These are phyloP conservation scores for Vicia faba DNA, from an alignment of 306 rosid genomes.

Conservation along the genomic window DNA sequence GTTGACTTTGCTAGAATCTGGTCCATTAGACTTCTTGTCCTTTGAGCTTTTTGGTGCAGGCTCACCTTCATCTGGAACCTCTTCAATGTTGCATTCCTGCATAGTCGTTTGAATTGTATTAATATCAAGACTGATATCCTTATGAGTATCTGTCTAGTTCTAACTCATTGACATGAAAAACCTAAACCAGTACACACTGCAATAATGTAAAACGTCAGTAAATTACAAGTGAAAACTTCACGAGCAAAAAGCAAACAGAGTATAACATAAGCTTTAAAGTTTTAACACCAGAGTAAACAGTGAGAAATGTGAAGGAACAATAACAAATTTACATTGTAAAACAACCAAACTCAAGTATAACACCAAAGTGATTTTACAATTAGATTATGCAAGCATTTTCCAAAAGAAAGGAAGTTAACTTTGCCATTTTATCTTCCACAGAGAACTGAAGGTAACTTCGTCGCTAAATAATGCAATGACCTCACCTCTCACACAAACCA, in stretches of 20 bases:
- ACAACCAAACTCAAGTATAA: constrained; percentile 12
- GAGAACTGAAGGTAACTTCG: too few relatives aligned
- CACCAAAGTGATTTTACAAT: constrained; percentile 1
- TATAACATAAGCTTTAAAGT: constrained; percentile 18
- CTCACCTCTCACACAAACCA: neutral
- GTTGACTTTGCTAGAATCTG: constrained; percentile 71
- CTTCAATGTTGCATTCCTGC: constrained; percentile 89
- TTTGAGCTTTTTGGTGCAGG: constrained; percentile 79
- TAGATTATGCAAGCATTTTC: neutral
- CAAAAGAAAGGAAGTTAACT: too few relatives aligned
- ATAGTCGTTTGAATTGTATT: constrained; percentile 29
- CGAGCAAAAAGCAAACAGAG: neutral
- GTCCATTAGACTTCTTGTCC: constrained; percentile 85
- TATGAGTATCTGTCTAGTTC: constrained; percentile 12
- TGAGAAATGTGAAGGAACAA: neutral
- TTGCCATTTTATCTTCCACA: too few relatives aligned
- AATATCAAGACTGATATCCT: constrained; percentile 13
- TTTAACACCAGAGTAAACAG: neutral
- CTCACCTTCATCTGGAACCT: constrained; percentile 76
- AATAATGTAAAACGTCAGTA: neutral
- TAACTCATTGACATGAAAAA: constrained; percentile 10
- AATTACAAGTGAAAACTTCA: constrained; percentile 14
- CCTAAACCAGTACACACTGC: constrained; percentile 10
- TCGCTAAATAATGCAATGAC: neutral
- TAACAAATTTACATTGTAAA: neutral